A percentile compares a stretch with the other conserved stretches of the same genome.
Evolutionary conservation across 192 early-diverging fungal genomes (phyloP).

Genomic region (Rhizophagus clarus): DNA sequence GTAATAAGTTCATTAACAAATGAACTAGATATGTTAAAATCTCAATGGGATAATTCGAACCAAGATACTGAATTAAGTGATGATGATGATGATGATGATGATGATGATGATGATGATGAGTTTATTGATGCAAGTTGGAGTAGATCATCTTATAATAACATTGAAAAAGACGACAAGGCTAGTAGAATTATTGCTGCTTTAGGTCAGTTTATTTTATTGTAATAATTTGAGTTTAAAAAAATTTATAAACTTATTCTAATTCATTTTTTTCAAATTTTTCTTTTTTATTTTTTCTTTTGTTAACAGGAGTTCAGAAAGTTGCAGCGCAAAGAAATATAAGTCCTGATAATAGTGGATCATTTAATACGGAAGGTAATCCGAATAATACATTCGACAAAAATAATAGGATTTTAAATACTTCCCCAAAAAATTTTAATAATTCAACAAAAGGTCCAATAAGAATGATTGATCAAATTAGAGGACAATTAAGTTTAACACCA

Average conservation of each 20-base stretch:
- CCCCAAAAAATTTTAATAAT: not conserved
- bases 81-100: not conserved
- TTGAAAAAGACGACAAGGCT: not conserved
- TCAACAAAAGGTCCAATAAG: not conserved
- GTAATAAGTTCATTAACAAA: conserved; percentile 7
- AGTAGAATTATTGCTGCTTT: conserved; percentile 22
- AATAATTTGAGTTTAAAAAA: not conserved
- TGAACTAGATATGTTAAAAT: conserved; percentile 23
- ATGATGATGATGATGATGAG: not conserved
- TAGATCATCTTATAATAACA: not conserved
- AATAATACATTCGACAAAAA: not conserved
- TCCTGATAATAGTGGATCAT: not conserved
- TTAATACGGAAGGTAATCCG: not conserved
- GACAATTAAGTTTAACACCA: conserved; percentile 15
- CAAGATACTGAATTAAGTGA: not conserved
- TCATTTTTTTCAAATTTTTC: too few species aligned
- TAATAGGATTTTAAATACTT: not conserved
- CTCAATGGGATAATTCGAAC: not conserved
- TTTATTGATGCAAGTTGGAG: conserved; percentile 17
- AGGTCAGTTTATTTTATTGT: not conserved
- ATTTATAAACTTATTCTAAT: too few species aligned
- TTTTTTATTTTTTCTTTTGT: too few species aligned
- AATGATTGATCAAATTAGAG: conserved; percentile 25
- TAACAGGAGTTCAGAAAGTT: not conserved
- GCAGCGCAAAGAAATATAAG: not conserved